Evolutionary conservation across 2,329 filamentous ascomycete genomes (phyloP).

Genomic region (Aspergillus ruber): DNA sequence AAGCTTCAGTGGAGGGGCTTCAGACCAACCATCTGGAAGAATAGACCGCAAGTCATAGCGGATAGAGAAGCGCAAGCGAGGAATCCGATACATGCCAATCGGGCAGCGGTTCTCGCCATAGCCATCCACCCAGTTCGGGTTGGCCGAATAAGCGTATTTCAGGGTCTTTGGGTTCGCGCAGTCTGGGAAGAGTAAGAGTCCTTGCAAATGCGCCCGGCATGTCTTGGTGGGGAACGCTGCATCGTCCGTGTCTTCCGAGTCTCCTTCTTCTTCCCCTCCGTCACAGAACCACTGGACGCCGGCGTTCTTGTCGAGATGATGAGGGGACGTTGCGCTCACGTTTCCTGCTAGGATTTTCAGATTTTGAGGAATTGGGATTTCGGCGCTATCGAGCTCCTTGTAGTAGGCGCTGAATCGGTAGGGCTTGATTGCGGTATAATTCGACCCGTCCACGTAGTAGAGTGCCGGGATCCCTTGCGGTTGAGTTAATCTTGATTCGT

Average conservation of each 20-base stretch:
- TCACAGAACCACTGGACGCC: conserved; percentile 13
- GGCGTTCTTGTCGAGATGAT: conserved; percentile 3
- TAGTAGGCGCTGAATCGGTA: conserved; percentile 14
- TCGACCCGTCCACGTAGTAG: conserved; percentile 10
- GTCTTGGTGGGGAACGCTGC: conserved; percentile 9
- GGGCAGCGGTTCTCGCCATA: conserved; percentile 9
- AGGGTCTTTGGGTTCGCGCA: conserved; percentile 8
- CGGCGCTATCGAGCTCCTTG: conserved; percentile 5
- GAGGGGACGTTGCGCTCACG: conserved; percentile 7
- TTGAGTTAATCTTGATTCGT: not conserved
- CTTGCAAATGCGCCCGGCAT: conserved; percentile 11
- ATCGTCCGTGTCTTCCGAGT: not conserved
- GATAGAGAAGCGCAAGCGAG: conserved; percentile 11
- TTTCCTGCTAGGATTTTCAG: conserved; percentile 9
- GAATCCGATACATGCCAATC: conserved; percentile 9
- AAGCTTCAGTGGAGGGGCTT: conserved; percentile 5
- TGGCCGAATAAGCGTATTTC: conserved; percentile 8
- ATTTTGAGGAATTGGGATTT: conserved; percentile 11
- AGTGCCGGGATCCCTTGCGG: conserved; percentile 11
- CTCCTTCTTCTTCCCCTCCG: not conserved
- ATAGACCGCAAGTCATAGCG: conserved; percentile 10
- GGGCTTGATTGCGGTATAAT: conserved; percentile 7
- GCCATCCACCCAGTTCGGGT: not conserved
- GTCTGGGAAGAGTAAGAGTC: conserved; percentile 10
- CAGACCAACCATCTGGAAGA: conserved; percentile 11